Base-by-base conservation (phyloP, 257 asterid genomes). In the Scutellaria barbata region DNA sequence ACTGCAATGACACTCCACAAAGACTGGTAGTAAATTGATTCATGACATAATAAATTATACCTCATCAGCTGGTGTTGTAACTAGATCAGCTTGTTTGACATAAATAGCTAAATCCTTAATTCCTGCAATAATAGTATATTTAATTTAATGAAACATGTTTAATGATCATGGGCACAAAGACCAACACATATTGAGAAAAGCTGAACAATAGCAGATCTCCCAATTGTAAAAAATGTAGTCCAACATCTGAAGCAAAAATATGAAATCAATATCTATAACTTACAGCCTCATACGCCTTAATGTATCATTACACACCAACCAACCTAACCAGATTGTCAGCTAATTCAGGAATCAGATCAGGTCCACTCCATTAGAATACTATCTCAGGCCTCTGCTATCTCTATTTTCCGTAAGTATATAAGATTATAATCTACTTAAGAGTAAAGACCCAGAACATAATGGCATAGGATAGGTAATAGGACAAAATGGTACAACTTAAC, bases 21-120 rank as follows among this genome's bases (percentile, higher is more conserved):
- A 30, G 43, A 60, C 14, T 46, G 74, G 64, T 22, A 56, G 63
- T 37, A 79, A 22, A 71, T 57, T 9, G 54, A 14, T 6, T 30
- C 14, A 50, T 40, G 30, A 37, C 46, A 50, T 8, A 16, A 52
- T 8, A 30, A 73, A 45, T 45, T 65, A 66, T 82, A 90, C 97
- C 96, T 89, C 98, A 77, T 91, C 98, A 3, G 90, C 92, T 39
- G 92, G 84, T 52, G 89, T 83, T 74, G 85, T 81, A 56, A 59
- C 71, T 66, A 94, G 77, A 86, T 94, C 96, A 22, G 84, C 81
- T 66, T 81, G 79, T 57, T 82, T 77, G 71, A 94, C 83, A 75
- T 71, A 78, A 45, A 91, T 68, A 25, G 66, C 63, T 77, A 91
- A 68, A 80, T 83, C 81, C 85, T 88, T 88, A 53, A 87, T 84